These are phyloP conservation scores for Marsdenia floribunda DNA, from an alignment of 257 asterid genomes.

Conservation along the genomic window DNA sequence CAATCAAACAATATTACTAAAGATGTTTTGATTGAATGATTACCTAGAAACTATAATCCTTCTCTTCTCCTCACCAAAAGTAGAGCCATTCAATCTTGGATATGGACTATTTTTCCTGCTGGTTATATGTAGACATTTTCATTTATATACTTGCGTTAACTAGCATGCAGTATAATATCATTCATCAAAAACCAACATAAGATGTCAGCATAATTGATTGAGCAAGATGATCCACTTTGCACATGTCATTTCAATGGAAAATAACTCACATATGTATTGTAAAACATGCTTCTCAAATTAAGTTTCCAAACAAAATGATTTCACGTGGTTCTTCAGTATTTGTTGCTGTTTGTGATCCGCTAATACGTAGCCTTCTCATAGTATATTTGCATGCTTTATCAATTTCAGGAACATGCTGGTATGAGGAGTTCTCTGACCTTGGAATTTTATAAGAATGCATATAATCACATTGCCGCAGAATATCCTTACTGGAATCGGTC, in stretches of 20 bases:
- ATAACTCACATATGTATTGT: neutral
- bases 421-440: conserved; percentile 83
- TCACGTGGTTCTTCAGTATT: neutral
- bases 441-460: conserved; percentile 77
- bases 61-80: neutral
- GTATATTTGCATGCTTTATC: conserved; percentile 12
- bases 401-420: conserved; percentile 68
- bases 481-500: conserved; percentile 86
- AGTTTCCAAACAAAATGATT: neutral
- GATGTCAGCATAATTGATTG: neutral
- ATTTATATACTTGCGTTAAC: neutral
- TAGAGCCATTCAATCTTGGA: neutral
- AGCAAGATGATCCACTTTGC: neutral
- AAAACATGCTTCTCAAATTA: neutral
- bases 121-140: neutral
- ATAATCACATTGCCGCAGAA: conserved; percentile 58
- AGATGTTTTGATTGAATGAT: neutral
- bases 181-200: neutral
- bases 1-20: neutral
- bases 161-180: too few species aligned
- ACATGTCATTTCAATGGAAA: neutral
- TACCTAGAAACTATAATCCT: neutral
- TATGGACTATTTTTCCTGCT: neutral
- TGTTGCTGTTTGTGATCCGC: neutral
- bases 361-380: conserved; percentile 5